These are phyloP conservation scores for Perilla frutescens DNA, from an alignment of 257 asterid species.

Conservation along the genomic window DNA sequence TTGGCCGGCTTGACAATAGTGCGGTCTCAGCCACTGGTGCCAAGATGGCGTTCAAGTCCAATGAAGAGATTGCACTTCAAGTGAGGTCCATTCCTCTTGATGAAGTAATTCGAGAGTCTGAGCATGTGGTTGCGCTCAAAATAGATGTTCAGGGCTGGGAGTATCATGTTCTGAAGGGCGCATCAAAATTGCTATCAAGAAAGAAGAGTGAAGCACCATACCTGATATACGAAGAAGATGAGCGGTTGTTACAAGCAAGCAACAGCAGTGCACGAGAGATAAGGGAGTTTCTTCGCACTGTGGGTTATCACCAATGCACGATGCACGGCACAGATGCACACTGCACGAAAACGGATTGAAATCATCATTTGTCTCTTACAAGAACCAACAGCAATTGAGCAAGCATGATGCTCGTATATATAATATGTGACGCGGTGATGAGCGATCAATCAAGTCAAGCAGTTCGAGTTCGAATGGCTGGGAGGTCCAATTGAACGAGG, in stretches of 20 bases:
- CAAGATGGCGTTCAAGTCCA: conserved; percentile 91
- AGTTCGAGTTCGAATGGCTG: not conserved
- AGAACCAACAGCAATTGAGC: conserved; percentile 23
- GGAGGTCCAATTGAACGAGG: conserved; percentile 23
- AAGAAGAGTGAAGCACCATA: conserved; percentile 90
- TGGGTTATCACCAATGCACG: conserved; percentile 81
- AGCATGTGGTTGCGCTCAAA: conserved; percentile 72
- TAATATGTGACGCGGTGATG: conserved; percentile 4
- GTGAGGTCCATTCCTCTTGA: conserved; percentile 85
- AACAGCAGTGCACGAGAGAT: conserved; percentile 85
- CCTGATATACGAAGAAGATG: conserved; percentile 95
- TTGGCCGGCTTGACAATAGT: conserved; percentile 96
- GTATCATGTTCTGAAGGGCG: conserved; percentile 93
- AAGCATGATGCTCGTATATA: conserved; percentile 14
- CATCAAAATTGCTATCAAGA: conserved; percentile 77
- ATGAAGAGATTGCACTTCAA: conserved; percentile 84
- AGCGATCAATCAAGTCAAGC: not conserved
- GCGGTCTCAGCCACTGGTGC: conserved; percentile 96
- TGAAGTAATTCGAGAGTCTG: conserved; percentile 66
- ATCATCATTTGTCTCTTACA: not conserved
- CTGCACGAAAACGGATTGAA: conserved; percentile 79
- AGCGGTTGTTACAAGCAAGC: conserved; percentile 90
- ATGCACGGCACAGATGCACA: conserved; percentile 93
- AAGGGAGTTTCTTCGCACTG: conserved; percentile 62
- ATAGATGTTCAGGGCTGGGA: conserved; percentile 99